These are phyloP conservation scores for Acer campestre DNA, from an alignment of 345 rosid genomes.

Conservation along the genomic window DNA sequence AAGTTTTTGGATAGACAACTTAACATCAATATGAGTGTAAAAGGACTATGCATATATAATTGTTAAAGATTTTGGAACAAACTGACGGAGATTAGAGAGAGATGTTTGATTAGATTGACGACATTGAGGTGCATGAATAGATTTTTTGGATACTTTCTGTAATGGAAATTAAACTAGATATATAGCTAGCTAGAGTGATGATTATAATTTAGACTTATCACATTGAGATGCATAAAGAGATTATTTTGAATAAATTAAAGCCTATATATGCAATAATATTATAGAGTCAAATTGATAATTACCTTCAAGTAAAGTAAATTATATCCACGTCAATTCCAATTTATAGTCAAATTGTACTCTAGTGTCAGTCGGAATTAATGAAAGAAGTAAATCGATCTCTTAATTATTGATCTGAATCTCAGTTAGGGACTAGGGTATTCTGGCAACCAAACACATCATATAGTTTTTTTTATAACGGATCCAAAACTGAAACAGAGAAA, in stretches of 20 bases:
- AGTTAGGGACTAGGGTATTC: neutral
- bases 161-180: too few species aligned
- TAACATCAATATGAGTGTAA: neutral
- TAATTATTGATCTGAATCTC: neutral
- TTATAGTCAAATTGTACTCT: too few species aligned
- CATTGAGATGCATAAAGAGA: neutral
- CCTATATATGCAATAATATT: neutral
- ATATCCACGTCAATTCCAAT: neutral
- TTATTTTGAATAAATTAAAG: neutral
- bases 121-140: neutral
- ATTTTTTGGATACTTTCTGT: neutral
- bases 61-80: neutral
- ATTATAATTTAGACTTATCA: neutral
- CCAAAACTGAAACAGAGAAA: conserved; percentile 25
- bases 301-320: neutral
- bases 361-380: too few species aligned
- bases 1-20: neutral
- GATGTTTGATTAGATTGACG: conserved; percentile 14
- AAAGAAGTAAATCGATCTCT: neutral
- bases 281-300: neutral
- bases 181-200: neutral
- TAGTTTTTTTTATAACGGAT: neutral
- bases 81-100: conserved; percentile 5
- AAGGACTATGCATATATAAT: neutral
- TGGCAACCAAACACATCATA: conserved; percentile 1